Base-by-base conservation (phyloP, 2,329 filamentous ascomycete species). In the Colletotrichum graminicola region DNA sequence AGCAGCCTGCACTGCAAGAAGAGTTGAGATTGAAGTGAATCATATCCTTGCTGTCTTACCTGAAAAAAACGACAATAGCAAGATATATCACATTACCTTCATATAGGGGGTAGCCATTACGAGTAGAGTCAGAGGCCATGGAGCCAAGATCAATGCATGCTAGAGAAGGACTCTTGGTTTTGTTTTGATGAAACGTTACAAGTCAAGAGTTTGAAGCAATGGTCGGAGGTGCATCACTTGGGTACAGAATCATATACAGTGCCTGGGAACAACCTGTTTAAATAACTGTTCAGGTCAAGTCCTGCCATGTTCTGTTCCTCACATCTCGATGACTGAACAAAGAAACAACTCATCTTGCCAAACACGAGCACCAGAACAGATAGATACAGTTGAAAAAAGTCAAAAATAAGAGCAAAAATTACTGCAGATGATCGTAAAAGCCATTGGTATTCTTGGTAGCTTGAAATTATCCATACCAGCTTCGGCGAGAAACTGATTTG, bases 1-100 rank as follows among this genome's bases (percentile, higher is more conserved):
- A 51, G 5, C 54, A 59, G 2, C 32, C 55, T n/a, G 43, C 57
- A 12, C 23, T 26, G 3, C 67, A 62, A 16, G 63, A 67, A 29
- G 63, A 71, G 5, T 21, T 71, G 16, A 71, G 67, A 43, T 5
- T 67, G 34, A 67, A 23, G 36, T 71, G 57, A 71, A 11, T 5
- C 1, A 11, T 23, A 3, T 8, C 7, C 2, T 5, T 16, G n/a
- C n/a, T 16, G 3, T 3, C 7, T 10, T 43, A 14, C 10, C 6
- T 18, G 4, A 3, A 43, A 10, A 43, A 12, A 2, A 29, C 16
- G 12, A 23, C 39, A 18, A 6, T 39, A 23, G 21, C 47, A 29
- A 10, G 11, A 43, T 2, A 18, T 7, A 39, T 10, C 26, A 14
- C 16, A 11, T 26, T 23, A 41, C 16, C 18, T 54, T 3, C 14